Conservation (phyloP, 2,329 filamentous ascomycete species). For the Trichoderma sp. region DNA sequence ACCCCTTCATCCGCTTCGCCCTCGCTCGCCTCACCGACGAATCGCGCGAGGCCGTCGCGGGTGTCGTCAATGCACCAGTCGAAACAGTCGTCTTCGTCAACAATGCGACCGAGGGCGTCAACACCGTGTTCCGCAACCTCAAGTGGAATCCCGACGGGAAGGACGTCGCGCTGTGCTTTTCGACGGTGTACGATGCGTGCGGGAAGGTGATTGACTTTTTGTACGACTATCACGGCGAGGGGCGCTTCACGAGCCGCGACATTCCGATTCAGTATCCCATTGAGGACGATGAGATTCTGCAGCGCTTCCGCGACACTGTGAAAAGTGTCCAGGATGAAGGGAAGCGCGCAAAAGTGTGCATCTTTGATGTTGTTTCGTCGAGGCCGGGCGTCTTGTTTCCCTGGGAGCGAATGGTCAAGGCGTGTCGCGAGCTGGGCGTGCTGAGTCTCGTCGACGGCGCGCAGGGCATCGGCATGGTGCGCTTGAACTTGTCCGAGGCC, state of each 20-base stretch:
- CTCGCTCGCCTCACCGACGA: slow-evolving; percentile 59
- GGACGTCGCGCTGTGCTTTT: slow-evolving; percentile 78
- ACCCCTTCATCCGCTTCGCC: slow-evolving; percentile 51
- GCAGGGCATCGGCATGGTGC: slow-evolving; percentile 78
- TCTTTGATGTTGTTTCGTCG: slow-evolving; percentile 77
- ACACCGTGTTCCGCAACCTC: slow-evolving; percentile 20
- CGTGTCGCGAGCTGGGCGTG: slow-evolving; percentile 66
- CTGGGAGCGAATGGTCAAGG: slow-evolving; percentile 63
- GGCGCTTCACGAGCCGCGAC: slow-evolving; percentile 44
- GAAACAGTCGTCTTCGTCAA: slow-evolving; percentile 72
- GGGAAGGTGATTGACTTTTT: slow-evolving; percentile 53
- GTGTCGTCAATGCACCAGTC: slow-evolving; percentile 62
- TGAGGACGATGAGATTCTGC: slow-evolving; percentile 64
- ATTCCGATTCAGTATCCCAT: slow-evolving; percentile 68
- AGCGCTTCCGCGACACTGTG: slow-evolving; percentile 59
- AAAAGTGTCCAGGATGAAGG: slow-evolving; percentile 51
- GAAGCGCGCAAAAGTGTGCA: slow-evolving; percentile 61
- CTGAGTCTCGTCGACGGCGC: slow-evolving; percentile 80
- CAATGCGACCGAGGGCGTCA: slow-evolving; percentile 52
- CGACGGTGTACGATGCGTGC: slow-evolving; percentile 75
- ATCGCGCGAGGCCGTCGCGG: slow-evolving; percentile 55
- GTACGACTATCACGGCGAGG: slow-evolving; percentile 40
- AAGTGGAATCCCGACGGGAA: slow-evolving; percentile 56
- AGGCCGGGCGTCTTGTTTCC: slow-evolving; percentile 78
- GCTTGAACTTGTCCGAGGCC: slow-evolving; percentile 62